A percentile compares a stretch with the other conserved stretches of the same genome.
Conservation (phyloP, 257 asterid species). For the Orobanche coerulescens region DNA sequence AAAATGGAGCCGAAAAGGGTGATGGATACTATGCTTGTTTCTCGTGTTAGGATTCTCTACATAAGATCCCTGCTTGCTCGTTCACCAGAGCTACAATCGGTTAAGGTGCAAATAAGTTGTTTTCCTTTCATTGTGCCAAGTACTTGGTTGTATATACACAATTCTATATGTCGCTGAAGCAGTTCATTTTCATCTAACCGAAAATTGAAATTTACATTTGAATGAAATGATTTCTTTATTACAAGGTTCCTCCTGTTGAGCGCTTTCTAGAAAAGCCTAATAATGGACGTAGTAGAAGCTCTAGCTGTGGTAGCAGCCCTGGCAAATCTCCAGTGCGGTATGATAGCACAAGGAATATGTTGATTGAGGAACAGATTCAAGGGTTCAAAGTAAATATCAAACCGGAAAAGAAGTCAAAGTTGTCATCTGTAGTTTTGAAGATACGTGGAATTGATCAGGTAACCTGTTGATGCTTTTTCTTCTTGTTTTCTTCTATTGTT, state of each 20-base stretch:
- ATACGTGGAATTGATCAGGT: constrained; percentile 99
- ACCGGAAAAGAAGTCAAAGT: constrained; percentile 87
- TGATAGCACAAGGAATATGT: constrained; percentile 59
- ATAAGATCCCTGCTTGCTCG: constrained; percentile 96
- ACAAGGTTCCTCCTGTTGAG: constrained; percentile 86
- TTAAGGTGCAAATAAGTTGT: constrained; percentile 53
- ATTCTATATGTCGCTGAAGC: constrained; percentile 13
- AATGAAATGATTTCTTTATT: constrained; percentile 19
- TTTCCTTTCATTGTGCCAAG: constrained; percentile 12
- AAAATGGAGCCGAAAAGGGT: constrained; percentile 97
- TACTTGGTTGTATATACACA: constrained; percentile 12
- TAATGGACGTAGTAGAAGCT: constrained; percentile 90
- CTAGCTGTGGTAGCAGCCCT: constrained; percentile 95
- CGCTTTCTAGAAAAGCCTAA: constrained; percentile 84
- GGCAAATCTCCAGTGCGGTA: constrained; percentile 83
- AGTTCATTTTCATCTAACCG: neutral
- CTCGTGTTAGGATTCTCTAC: constrained; percentile 97
- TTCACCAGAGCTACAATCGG: constrained; percentile 96
- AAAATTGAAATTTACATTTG: neutral
- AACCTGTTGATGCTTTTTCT: constrained; percentile 18
- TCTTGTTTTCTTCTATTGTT: constrained; percentile 14
- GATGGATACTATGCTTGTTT: constrained; percentile 99
- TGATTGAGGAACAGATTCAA: constrained; percentile 68
- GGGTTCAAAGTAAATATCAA: constrained; percentile 88
- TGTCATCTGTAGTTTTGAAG: constrained; percentile 92